These are phyloP conservation scores for Colletotrichum scovillei DNA, from an alignment of 2,329 filamentous ascomycete genomes.

Conservation along the genomic window DNA sequence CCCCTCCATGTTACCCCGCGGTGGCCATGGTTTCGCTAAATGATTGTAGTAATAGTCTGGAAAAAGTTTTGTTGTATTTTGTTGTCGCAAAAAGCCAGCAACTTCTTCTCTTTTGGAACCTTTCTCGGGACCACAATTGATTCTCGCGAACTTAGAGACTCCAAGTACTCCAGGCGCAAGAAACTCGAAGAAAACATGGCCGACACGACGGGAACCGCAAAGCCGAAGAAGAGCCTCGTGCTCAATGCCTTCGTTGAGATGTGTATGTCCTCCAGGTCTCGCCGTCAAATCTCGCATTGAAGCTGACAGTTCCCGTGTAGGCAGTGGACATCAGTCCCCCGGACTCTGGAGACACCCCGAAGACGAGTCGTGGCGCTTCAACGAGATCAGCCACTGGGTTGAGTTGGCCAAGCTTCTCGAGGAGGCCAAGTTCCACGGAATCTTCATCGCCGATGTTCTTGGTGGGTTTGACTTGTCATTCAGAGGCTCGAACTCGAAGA, in stretches of 20 bases:
- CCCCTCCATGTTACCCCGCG: conserved; percentile 9
- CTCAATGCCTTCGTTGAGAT: conserved; percentile 57
- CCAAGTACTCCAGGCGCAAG: not conserved
- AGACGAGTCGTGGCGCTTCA: conserved; percentile 72
- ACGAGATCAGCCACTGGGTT: conserved; percentile 70
- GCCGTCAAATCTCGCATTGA: not conserved
- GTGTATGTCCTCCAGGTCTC: conserved; percentile 41
- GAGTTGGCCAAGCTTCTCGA: conserved; percentile 70
- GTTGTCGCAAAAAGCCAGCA: not conserved
- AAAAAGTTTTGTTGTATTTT: not conserved
- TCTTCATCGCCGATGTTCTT: conserved; percentile 76
- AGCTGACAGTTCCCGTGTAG: conserved; percentile 35
- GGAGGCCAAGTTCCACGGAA: conserved; percentile 71
- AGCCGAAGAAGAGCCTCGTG: conserved; percentile 51
- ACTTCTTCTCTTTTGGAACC: not conserved
- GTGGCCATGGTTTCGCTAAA: not conserved
- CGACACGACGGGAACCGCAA: conserved; percentile 16
- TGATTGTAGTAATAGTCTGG: not conserved
- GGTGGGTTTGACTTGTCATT: conserved; percentile 44
- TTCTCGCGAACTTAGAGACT: not conserved
- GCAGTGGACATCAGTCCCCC: conserved; percentile 59
- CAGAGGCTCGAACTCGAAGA: not conserved
- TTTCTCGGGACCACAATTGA: no score
- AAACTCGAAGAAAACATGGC: conserved; percentile 4
- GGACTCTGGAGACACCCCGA: conserved; percentile 70